phyloP scores from a whole-genome alignment of 2,329 filamentous ascomycete genomes.

The Epichloe aotearoae region DNA sequence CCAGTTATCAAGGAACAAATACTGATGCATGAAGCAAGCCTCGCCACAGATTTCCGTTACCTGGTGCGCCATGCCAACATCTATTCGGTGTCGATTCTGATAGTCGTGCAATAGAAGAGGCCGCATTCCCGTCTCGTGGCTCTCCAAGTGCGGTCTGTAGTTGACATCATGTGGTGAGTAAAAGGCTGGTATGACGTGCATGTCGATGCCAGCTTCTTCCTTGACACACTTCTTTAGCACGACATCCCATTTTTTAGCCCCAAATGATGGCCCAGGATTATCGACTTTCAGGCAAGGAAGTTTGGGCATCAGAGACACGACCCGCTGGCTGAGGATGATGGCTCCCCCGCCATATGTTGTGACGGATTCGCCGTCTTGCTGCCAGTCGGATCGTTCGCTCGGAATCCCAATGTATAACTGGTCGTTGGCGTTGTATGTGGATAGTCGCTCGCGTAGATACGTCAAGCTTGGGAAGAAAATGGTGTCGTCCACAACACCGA shows the following conservation, averaged over 20 bases:
- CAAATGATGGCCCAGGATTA: constrained; percentile 6
- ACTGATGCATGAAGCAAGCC: constrained; percentile 33
- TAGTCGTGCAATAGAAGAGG: constrained; percentile 29
- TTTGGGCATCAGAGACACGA: constrained; percentile 20
- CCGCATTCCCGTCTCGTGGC: constrained; percentile 26
- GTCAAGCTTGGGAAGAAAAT: constrained; percentile 31
- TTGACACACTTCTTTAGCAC: constrained; percentile 28
- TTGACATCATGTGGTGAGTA: constrained; percentile 24
- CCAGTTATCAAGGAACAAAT: constrained; percentile 32
- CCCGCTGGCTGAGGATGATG: constrained; percentile 25
- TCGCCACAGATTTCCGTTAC: constrained; percentile 31
- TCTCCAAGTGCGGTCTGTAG: constrained; percentile 15
- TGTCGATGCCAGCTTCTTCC: constrained; percentile 19
- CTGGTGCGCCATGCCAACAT: constrained; percentile 27
- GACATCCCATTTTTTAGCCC: constrained; percentile 25
- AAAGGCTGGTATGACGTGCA: constrained; percentile 30
- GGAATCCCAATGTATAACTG: constrained; percentile 30
- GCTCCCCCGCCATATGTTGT: constrained; percentile 32
- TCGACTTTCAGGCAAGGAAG: constrained; percentile 23
- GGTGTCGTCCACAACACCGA: constrained; percentile 31
- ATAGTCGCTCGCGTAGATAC: constrained; percentile 24
- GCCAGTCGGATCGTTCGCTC: constrained; percentile 30
- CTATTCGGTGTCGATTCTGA: constrained; percentile 23
- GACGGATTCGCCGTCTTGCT: constrained; percentile 19
- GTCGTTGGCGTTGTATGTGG: constrained; percentile 18